Base-by-base conservation (phyloP, 2,329 filamentous ascomycete genomes). In the Alternaria conjuncta region DNA sequence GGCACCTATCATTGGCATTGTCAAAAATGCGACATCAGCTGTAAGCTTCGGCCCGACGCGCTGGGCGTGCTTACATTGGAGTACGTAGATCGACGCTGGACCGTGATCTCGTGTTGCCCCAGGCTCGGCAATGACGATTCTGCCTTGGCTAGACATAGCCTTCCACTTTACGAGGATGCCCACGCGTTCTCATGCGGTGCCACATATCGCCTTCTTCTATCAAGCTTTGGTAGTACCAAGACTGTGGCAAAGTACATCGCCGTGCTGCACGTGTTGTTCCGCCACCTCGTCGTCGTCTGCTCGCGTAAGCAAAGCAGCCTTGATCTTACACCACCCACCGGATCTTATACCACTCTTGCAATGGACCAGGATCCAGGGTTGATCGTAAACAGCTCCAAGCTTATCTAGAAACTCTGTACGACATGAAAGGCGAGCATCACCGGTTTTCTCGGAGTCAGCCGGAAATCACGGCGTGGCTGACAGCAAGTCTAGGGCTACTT, bases 41-140 rank as follows among this genome's bases (percentile, higher is more conserved):
- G 28, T 18, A 20, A 36, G 18, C n/a, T 59, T 56, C 63, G 51
- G 50, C 15, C 60, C 60, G 30, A 20, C 21, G 23, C 18, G 32
- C 60, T 66, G n/a, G 54, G 63, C 49, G 21, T 50, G 57, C 57
- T 57, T 58, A 58, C 49, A 49, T 6, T 15, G 28, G 4, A n/a
- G 25, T 58, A 25, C 28, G n/a, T 30, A 32, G 50, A 66, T 66
- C 64, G 63, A 30, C 32, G 15, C 21, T 23, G 47, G 57, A 51
- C 62, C 51, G 45, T 50, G 47, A 68, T 68, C 66, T 60, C 47
- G 51, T 51, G 61, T 54, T 44, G 54, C 26, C 21, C 21, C 13
- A 51, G 57, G 60, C 66, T 69, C 23, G 62, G 62, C 58, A 50
- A 68, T 71, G 66, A 63, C 66, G 66, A 61, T 53, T 44, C 41